These are phyloP conservation scores for Colletotrichum liriopes DNA, from an alignment of 2,329 filamentous ascomycete species.

Conservation along the genomic window DNA sequence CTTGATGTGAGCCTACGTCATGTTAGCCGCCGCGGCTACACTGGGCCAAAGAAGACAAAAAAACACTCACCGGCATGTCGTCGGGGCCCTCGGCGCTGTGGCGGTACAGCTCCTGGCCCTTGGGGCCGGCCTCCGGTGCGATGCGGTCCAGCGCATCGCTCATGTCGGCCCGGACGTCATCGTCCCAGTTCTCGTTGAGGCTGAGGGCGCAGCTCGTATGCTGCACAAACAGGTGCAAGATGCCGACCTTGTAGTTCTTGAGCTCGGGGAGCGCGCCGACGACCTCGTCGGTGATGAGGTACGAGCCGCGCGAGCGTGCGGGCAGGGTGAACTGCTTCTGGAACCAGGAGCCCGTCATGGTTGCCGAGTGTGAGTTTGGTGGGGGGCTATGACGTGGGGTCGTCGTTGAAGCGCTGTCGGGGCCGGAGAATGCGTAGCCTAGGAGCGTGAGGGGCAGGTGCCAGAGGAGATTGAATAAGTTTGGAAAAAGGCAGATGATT, in stretches of 20 bases:
- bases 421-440: slow-evolving; percentile 49
- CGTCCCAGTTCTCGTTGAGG: slow-evolving; percentile 93
- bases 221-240: slow-evolving; percentile 93
- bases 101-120: slow-evolving; percentile 82
- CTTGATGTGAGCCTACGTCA: slow-evolving; percentile 88
- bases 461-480: slow-evolving; percentile 67
- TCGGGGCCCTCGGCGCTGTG: slow-evolving; percentile 91
- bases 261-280: slow-evolving; percentile 83
- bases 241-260: slow-evolving; percentile 84
- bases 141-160: slow-evolving; percentile 93
- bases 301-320: slow-evolving; percentile 83
- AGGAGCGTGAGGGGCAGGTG: slow-evolving; percentile 63
- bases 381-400: slow-evolving; percentile 47
- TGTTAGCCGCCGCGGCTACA: slow-evolving; percentile 13
- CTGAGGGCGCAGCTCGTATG: slow-evolving; percentile 93
- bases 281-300: slow-evolving; percentile 89
- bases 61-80: slow-evolving; percentile 84
- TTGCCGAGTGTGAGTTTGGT: slow-evolving; percentile 47
- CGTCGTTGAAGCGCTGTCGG: background rate
- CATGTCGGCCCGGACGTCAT: slow-evolving; percentile 93
- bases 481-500: slow-evolving; percentile 67
- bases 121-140: slow-evolving; percentile 82
- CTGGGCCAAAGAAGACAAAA: slow-evolving; percentile 17
- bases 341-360: slow-evolving; percentile 79
- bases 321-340: slow-evolving; percentile 91